A percentile compares a stretch with the other conserved stretches of the same genome.
phyloP scores from a whole-genome alignment of 163 green algal genomes.

The Volvox carteri region DNA sequence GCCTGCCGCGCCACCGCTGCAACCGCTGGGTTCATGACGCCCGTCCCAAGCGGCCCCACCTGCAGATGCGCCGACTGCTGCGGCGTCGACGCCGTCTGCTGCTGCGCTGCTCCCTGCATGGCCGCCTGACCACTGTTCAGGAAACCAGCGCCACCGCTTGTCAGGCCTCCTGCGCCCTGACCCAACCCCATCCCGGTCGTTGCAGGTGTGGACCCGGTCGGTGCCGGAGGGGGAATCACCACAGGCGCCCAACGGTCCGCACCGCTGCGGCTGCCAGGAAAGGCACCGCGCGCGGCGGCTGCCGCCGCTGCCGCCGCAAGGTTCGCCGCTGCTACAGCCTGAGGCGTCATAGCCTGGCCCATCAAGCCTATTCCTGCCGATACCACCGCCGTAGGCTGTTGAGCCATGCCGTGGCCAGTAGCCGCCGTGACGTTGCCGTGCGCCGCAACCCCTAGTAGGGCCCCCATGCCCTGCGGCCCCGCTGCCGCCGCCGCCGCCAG shows the following conservation, averaged over 20 bases:
- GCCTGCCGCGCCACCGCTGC: neutral
- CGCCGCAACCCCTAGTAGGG: neutral
- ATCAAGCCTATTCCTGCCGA: slow-evolving; percentile 3
- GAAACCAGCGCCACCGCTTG: neutral
- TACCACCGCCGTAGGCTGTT: neutral
- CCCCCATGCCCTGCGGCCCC: neutral
- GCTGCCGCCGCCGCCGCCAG: neutral
- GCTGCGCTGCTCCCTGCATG: neutral
- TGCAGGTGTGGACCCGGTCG: neutral
- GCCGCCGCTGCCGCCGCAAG: slow-evolving; percentile 19
- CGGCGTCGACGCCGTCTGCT: too few species aligned
- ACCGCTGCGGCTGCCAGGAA: neutral
- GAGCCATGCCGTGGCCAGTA: neutral
- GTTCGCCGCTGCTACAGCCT: slow-evolving; percentile 21
- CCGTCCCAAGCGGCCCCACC: neutral
- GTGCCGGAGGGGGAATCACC: neutral
- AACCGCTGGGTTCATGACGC: slow-evolving; percentile 16
- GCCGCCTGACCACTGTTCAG: neutral
- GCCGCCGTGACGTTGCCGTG: neutral
- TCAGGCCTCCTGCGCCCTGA: neutral
- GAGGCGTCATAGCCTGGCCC: slow-evolving; percentile 19
- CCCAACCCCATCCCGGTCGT: too few species aligned
- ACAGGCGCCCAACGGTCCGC: slow-evolving; percentile 13
- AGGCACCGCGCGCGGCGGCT: neutral
- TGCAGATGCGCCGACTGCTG: neutral